These are phyloP conservation scores for Hypoxylon subgilvum DNA, from an alignment of 495 filamentous ascomycete genomes.

Conservation along the genomic window DNA sequence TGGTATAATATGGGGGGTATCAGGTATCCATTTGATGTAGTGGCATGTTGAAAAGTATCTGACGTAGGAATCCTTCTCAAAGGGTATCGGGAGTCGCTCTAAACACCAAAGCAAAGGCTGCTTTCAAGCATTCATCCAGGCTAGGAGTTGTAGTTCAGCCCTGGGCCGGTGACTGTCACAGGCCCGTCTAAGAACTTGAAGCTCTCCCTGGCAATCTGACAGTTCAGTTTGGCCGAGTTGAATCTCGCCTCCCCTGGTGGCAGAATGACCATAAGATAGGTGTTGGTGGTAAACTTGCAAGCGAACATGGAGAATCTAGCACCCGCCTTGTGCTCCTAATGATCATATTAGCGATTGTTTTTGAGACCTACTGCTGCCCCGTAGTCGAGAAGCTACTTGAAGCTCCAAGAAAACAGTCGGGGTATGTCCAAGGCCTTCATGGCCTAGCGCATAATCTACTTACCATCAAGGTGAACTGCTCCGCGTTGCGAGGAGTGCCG, in stretches of 20 bases:
- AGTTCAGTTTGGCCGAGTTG: slow-evolving; percentile 87
- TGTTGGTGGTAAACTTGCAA: slow-evolving; percentile 91
- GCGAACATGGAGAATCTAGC: slow-evolving; percentile 87
- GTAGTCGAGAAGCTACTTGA: no score
- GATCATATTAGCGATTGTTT: slow-evolving; percentile 19
- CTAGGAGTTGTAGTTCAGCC: slow-evolving; percentile 23
- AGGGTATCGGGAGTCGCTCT: background rate
- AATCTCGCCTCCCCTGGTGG: slow-evolving; percentile 86
- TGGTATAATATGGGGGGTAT: background rate
- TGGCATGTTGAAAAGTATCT: background rate
- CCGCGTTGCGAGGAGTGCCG: slow-evolving; percentile 60
- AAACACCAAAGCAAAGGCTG: background rate
- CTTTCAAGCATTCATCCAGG: background rate
- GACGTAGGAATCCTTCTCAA: background rate
- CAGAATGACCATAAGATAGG: slow-evolving; percentile 88
- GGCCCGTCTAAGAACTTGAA: slow-evolving; percentile 67
- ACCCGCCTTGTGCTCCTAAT: slow-evolving; percentile 59
- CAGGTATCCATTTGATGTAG: background rate
- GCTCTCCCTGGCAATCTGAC: slow-evolving; percentile 78
- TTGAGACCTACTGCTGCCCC: no score
- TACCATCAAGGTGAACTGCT: slow-evolving; percentile 59
- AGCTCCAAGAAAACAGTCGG: no score
- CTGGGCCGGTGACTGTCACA: slow-evolving; percentile 18
- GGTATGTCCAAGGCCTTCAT: background rate
- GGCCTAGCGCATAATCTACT: slow-evolving; percentile 29